Base-by-base conservation (phyloP, 139 green algal species). In the Chlamydomonas sp. region DNA sequence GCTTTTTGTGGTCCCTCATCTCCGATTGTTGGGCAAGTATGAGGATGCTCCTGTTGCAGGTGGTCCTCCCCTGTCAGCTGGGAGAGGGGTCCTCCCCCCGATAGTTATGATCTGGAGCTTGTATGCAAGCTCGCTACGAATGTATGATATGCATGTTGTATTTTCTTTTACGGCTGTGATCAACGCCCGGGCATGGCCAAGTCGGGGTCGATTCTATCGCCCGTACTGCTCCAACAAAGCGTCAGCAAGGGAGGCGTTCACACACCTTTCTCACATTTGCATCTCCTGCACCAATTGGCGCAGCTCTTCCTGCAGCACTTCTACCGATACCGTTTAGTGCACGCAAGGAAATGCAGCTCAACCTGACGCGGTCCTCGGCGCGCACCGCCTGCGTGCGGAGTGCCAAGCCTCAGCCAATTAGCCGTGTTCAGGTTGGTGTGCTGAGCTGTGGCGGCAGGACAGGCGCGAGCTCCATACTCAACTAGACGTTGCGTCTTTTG, bases 391-490 rank as follows among this genome's bases (percentile, higher is more conserved):
- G 64, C 69, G 83, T 63, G 63, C 73, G 73, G 62, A 88, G 49
- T 57, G 31, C 75, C 3, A 79, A 67, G 63, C 16, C 83, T 8
- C 57, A 59, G 62, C 49, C n/a, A n/a, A 9, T 3, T 10, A 59
- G 20, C 77, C 83, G 74, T 10, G 61, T 79, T 14, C 83, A 88
- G 83, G 73, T 88, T 18, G 5, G 83, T 75, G 16, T 14, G 69
- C 10, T 31, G 69, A 20, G 69, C 20, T 31, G 69, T 5, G 5
- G 15, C 10, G 10, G 5, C 69, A 31, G 14, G 69, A 8, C 5
- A 76, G 16, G 69, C 16, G 64, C 64, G 64, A 69, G 64, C 64
- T 12, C 10, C 10, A 16, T 69, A 74, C 16, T 49, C 68, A 17
- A 17, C 68, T 49, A 49, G 2, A 15, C 15, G 10, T 6, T 74